Base-by-base conservation (phyloP, 225 moss, liverwort and hornwort genomes). In the Pseudoscleropodium purum region DNA sequence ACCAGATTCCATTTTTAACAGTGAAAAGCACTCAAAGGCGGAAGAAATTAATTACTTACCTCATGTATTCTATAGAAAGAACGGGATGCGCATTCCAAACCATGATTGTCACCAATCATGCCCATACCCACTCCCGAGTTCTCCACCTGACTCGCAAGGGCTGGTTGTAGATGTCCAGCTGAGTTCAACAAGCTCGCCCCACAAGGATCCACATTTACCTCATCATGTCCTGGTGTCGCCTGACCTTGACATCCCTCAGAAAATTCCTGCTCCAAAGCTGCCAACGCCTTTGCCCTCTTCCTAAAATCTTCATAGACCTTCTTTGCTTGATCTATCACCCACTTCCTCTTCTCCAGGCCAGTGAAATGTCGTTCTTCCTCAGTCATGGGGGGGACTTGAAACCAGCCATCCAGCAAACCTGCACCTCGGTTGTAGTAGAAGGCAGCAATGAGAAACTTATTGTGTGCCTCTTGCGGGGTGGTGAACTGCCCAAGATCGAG, bases 181-280 rank as follows among this genome's bases (percentile, higher is more conserved):
- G 13, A 12, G 30, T 52, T 18, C 52, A 9, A 84, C 13, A 52
- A 29, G 47, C 62, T 86, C 26, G 37, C 5, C 36, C 8, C 6
- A 16, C 0, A 61, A 61, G 6, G 6, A 67, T 68, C 6, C 52
- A n/a, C 27, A n/a, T 49, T 36, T 3, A 3, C 11, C 65, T 65
- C 25, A 49, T 2, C 65, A 2, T 1, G 57, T 2, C 2, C 33
- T 72, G 2, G 31, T 2, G 59, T 72, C 33, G 0, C 84, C 24
- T 41, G 56, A 56, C 1, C 24, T 41, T 31, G 21, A 4, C 21
- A 24, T 11, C 2, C 33, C 17, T 27, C 15, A 3, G 0, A 0
- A 0, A 39, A 15, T 56, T 18, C 56, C 18, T 18, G 56, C 56
- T 6, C 17, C 54, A 6, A 54, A 6, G 54, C 17, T 54, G 54